These are phyloP conservation scores for Cyclocybe cylindracea DNA, from an alignment of 768 basidiomycete species.

Conservation along the genomic window DNA sequence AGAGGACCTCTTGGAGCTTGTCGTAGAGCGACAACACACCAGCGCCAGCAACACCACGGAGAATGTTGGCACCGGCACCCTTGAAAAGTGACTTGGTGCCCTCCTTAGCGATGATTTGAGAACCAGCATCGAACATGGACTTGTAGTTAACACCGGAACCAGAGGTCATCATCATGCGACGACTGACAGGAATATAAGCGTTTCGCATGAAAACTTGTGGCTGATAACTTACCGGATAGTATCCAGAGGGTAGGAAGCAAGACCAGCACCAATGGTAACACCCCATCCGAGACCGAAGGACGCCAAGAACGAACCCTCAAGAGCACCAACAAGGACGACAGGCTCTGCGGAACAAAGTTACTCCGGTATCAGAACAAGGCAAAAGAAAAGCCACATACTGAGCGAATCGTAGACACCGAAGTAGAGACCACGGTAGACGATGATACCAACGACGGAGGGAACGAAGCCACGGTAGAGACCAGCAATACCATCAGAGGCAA, in stretches of 20 bases:
- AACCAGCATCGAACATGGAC: constrained; percentile 96
- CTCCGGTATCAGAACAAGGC: constrained; percentile 12
- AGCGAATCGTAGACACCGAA: constrained; percentile 97
- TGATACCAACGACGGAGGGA: constrained; percentile 98
- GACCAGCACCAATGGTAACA: constrained; percentile 99
- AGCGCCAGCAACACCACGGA: constrained; percentile 99
- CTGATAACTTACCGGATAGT: constrained; percentile 70
- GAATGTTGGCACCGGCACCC: constrained; percentile 94
- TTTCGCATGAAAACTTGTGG: constrained; percentile 5
- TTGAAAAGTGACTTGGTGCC: constrained; percentile 96
- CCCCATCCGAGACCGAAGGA: constrained; percentile 98
- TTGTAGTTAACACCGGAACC: constrained; percentile 96
- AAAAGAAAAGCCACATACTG: constrained; percentile 51
- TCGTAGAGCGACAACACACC: constrained; percentile 99
- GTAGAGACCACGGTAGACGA: constrained; percentile 99
- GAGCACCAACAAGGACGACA: constrained; percentile 93
- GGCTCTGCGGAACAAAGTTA: constrained; percentile 61
- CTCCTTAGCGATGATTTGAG: constrained; percentile 95
- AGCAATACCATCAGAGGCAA: constrained; percentile 95
- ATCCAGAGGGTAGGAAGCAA: constrained; percentile 94
- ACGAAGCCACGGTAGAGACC: constrained; percentile 99
- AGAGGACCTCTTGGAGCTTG: constrained; percentile 94
- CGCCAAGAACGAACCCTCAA: constrained; percentile 95
- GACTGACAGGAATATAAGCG: constrained; percentile 53
- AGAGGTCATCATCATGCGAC: constrained; percentile 99